Percentiles rank a stretch among this genome's conserved stretches.
phyloP scores from a whole-genome alignment of 352 stramenopile species.

The Blastocystis sp. region DNA sequence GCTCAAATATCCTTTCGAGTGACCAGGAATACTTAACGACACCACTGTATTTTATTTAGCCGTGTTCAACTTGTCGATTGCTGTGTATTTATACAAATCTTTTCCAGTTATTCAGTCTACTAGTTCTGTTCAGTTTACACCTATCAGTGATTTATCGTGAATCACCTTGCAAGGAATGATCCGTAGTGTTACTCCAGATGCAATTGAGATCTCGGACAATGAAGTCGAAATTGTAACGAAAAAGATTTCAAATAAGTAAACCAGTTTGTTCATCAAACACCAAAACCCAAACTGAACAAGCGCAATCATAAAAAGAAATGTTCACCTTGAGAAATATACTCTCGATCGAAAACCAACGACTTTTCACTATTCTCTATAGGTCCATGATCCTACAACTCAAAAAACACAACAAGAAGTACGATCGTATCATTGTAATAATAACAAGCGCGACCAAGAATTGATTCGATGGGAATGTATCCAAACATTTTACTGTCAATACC shows the following conservation, averaged over 20 bases:
- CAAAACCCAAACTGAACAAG: background rate
- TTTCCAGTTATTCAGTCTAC: background rate
- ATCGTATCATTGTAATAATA: slow-evolving; percentile 49
- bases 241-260: background rate
- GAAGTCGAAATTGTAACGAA: background rate
- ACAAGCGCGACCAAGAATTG: slow-evolving; percentile 46
- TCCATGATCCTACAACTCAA: slow-evolving; percentile 36
- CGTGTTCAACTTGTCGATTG: slow-evolving; percentile 17
- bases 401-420: background rate
- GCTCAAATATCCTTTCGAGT: slow-evolving; percentile 36
- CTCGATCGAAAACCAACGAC: background rate
- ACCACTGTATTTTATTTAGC: slow-evolving; percentile 13
- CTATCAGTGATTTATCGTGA: background rate
- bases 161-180: background rate
- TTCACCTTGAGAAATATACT: slow-evolving; percentile 46
- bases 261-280: background rate
- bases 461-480: slow-evolving; percentile 21
- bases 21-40: background rate
- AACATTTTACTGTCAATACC: slow-evolving; percentile 42
- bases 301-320: slow-evolving; percentile 39
- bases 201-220: background rate
- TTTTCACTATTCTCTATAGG: slow-evolving; percentile 46
- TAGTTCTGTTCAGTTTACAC: background rate
- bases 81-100: slow-evolving; percentile 4
- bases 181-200: background rate